These are phyloP conservation scores for Leccinum griseonigrum DNA, from an alignment of 1,284 basidiomycete species.

Conservation along the genomic window DNA sequence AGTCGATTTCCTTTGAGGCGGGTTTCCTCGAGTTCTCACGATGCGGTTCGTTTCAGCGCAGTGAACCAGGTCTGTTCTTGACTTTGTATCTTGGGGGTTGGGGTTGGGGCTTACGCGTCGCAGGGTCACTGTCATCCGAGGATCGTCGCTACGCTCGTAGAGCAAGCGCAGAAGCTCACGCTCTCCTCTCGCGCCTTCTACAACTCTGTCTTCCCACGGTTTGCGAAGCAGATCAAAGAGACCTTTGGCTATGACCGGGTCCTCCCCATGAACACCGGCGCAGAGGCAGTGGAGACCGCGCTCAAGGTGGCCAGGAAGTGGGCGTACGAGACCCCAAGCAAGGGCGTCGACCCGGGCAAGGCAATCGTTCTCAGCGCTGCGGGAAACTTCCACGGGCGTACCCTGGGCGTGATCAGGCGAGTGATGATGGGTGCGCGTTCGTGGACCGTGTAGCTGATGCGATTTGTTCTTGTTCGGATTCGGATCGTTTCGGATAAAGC, in stretches of 20 bases:
- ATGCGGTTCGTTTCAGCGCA: constrained; percentile 48
- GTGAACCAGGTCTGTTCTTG: constrained; percentile 71
- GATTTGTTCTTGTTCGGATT: constrained; percentile 12
- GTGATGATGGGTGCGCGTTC: constrained; percentile 13
- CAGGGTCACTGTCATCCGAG: constrained; percentile 94
- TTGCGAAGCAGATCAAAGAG: constrained; percentile 83
- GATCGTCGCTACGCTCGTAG: constrained; percentile 79
- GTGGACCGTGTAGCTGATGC: constrained; percentile 1
- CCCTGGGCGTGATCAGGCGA: constrained; percentile 83
- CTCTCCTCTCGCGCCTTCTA: constrained; percentile 97
- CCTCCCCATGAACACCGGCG: constrained; percentile 99
- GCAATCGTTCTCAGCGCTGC: constrained; percentile 87
- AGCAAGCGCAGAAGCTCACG: constrained; percentile 89
- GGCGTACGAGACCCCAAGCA: constrained; percentile 87
- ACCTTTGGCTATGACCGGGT: constrained; percentile 94
- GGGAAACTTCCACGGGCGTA: constrained; percentile 97
- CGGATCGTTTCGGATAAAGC: constrained; percentile 36
- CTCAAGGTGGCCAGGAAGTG: constrained; percentile 89
- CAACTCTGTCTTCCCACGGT: constrained; percentile 87
- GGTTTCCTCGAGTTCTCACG: constrained; percentile 6
- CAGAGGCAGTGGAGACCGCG: constrained; percentile 93
- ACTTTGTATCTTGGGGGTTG: constrained; percentile 3
- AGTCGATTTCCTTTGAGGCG: constrained; percentile 35
- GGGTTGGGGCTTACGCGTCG: constrained; percentile 13
- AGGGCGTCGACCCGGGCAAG: constrained; percentile 53